A percentile compares a stretch with the other conserved stretches of the same genome.
These are phyloP conservation scores for Chromosphaera perkinsii DNA, from an alignment of 208 protist genomes.

Conservation along the genomic window DNA sequence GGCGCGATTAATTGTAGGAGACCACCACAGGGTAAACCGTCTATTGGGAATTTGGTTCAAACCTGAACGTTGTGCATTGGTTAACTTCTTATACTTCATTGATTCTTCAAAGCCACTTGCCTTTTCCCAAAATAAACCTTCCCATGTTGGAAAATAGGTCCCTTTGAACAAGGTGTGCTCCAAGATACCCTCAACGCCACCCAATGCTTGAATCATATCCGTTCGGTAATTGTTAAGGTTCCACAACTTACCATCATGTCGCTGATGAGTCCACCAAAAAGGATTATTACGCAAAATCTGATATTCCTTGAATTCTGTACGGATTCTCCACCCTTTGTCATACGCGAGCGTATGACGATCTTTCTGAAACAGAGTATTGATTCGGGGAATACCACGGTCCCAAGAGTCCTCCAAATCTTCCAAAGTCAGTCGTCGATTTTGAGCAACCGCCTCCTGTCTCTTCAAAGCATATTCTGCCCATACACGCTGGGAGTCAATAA, in stretches of 20 bases:
- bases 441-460: constrained; percentile 90
- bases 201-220: constrained; percentile 99
- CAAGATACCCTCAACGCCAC: constrained; percentile 99
- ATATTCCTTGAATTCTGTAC: constrained; percentile 98
- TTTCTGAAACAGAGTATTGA: constrained; percentile 99
- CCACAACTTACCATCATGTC: constrained; percentile 98
- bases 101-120: constrained; percentile 95
- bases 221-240: constrained; percentile 98
- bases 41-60: constrained; percentile 99
- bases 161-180: constrained; percentile 99
- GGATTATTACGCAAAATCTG: constrained; percentile 94
- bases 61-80: constrained; percentile 99
- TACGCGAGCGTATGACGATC: constrained; percentile 97
- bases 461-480: constrained; percentile 98
- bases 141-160: constrained; percentile 99
- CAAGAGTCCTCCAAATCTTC: constrained; percentile 99
- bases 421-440: constrained; percentile 92
- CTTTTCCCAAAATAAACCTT: constrained; percentile 99
- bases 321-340: constrained; percentile 98
- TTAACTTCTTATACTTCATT: constrained; percentile 99
- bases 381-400: constrained; percentile 98
- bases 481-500: constrained; percentile 97
- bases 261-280: constrained; percentile 99
- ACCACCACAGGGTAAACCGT: constrained; percentile 99
- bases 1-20: constrained; percentile 99